Conservation (phyloP, 2,329 filamentous ascomycete genomes). For the Stachybotrys chartarum region DNA sequence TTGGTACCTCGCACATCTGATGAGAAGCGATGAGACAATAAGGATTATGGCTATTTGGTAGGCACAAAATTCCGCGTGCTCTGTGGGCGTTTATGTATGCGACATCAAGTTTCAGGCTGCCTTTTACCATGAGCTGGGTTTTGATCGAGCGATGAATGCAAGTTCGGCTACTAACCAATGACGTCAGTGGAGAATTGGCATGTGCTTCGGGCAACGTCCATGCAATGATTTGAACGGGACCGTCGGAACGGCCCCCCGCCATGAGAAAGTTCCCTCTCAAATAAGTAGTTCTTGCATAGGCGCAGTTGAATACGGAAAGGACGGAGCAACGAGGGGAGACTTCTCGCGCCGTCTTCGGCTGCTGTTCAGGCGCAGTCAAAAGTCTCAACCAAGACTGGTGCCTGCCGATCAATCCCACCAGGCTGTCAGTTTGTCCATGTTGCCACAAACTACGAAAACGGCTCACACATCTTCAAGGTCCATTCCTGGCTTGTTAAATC, state of each 20-base stretch:
- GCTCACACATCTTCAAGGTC: no score
- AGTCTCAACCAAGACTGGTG: background rate
- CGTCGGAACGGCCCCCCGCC: background rate
- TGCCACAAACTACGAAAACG: background rate
- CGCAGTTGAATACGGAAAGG: background rate
- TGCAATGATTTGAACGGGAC: background rate
- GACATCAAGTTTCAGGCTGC: background rate
- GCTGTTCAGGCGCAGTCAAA: background rate
- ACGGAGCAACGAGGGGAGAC: background rate
- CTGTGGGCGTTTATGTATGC: background rate
- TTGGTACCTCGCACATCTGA: background rate
- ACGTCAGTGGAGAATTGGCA: background rate
- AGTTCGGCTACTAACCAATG: background rate
- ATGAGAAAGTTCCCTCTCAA: background rate
- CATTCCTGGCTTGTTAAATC: no score
- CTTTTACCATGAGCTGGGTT: background rate
- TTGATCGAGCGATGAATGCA: background rate
- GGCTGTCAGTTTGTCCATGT: background rate
- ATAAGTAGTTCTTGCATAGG: background rate
- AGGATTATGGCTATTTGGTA: background rate
- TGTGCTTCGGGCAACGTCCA: background rate
- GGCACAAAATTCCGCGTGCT: background rate
- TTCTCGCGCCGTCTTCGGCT: background rate
- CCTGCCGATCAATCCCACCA: background rate
- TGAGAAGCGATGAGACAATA: background rate